phyloP scores from a whole-genome alignment of 148 eudicot species.

The Pharnaceum exiguum region DNA sequence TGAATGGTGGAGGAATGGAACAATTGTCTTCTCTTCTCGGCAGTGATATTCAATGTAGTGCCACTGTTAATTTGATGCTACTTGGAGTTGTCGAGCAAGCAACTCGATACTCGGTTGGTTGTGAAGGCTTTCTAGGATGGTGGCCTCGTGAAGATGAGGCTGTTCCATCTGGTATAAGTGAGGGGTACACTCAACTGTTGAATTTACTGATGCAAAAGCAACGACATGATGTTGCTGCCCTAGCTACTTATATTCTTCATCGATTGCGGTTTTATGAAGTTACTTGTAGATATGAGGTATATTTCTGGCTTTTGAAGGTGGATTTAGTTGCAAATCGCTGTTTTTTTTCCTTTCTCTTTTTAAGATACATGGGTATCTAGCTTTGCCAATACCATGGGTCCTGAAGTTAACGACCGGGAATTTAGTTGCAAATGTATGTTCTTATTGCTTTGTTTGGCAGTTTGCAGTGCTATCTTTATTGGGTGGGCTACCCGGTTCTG shows the following conservation, averaged over 20 bases:
- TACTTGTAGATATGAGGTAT: conserved; percentile 90
- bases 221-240: conserved; percentile 82
- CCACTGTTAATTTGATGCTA: conserved; percentile 52
- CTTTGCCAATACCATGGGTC: too few species aligned
- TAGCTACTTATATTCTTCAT: conserved; percentile 80
- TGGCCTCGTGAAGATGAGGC: conserved; percentile 92
- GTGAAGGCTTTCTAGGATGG: conserved; percentile 98
- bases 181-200: conserved; percentile 78
- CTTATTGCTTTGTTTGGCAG: conserved; percentile 37
- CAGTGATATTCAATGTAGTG: conserved; percentile 38
- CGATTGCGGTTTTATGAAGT: conserved; percentile 90
- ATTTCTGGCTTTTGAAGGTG: conserved; percentile 1
- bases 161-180: conserved; percentile 70
- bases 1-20: conserved; percentile 81
- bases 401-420: too few species aligned
- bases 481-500: conserved; percentile 43
- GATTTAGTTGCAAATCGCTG: conserved; percentile 1
- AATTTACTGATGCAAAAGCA: conserved; percentile 77
- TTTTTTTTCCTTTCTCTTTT: too few species aligned
- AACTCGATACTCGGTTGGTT: conserved; percentile 75
- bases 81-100: conserved; percentile 94
- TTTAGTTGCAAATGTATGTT: conserved; percentile 4
- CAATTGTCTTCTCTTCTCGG: conserved; percentile 53
- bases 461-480: conserved; percentile 63
- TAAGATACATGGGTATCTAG: too few species aligned